These are phyloP conservation scores for sunflower (Helianthus annuus) DNA, from an alignment of 129 eudicot species.

Conservation along the genomic window DNA sequence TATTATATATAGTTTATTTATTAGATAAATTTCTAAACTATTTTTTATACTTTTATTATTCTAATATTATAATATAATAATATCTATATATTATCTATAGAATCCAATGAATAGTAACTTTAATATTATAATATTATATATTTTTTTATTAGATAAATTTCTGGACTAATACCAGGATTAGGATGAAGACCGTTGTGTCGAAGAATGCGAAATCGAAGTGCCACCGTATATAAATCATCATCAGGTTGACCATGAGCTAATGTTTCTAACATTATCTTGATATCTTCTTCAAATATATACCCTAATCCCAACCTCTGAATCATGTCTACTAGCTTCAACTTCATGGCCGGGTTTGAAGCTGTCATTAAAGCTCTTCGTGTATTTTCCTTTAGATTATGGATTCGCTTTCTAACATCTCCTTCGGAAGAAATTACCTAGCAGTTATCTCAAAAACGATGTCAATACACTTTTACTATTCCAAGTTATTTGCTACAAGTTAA, in stretches of 20 bases:
- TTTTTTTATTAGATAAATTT: too few relatives aligned
- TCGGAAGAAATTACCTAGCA: conserved; percentile 32
- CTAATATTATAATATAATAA: too few relatives aligned
- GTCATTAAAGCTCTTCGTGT: conserved; percentile 23
- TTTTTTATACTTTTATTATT: too few relatives aligned
- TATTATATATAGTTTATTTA: too few relatives aligned
- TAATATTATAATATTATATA: too few relatives aligned
- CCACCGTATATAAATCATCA: conserved; percentile 40
- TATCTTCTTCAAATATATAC: conserved; percentile 44
- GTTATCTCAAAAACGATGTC: neutral
- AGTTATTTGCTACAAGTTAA: too few relatives aligned
- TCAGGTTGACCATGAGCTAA: conserved; percentile 20
- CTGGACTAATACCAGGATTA: conserved; percentile 33
- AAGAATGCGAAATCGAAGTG: conserved; percentile 51
- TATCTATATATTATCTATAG: too few relatives aligned
- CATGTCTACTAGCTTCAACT: conserved; percentile 41
- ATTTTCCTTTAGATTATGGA: conserved; percentile 23
- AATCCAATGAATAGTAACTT: too few relatives aligned
- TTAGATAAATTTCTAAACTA: too few relatives aligned
- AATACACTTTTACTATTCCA: neutral
- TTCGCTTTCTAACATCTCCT: conserved; percentile 30
- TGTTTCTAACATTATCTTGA: conserved; percentile 17
- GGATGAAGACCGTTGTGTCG: conserved; percentile 38
- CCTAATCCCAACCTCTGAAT: conserved; percentile 55
- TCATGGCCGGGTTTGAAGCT: conserved; percentile 25